phyloP scores from a whole-genome alignment of 768 basidiomycete genomes.

The Lenzites betulinus region DNA sequence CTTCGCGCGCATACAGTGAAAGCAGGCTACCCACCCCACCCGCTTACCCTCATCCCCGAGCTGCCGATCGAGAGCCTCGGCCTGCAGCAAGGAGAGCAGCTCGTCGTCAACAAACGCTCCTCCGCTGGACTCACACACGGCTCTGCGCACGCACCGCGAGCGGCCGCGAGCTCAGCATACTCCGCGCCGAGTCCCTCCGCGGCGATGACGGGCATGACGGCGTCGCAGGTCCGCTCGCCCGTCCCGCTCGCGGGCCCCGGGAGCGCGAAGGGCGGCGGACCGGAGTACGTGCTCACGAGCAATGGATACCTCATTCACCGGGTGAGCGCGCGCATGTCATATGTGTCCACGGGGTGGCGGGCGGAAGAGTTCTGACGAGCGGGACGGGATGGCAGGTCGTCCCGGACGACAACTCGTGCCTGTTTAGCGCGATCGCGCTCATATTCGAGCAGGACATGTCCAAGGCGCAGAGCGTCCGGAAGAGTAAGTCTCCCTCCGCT shows the following conservation, averaged over 20 bases:
- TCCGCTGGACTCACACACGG: slow-evolving; percentile 16
- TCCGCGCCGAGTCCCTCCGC: slow-evolving; percentile 27
- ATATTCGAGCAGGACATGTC: slow-evolving; percentile 81
- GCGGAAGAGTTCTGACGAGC: neutral
- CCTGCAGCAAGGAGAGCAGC: slow-evolving; percentile 77
- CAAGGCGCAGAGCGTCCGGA: slow-evolving; percentile 70
- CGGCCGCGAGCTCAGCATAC: slow-evolving; percentile 9
- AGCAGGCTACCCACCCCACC: slow-evolving; percentile 81
- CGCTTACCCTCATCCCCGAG: slow-evolving; percentile 71
- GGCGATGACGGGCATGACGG: slow-evolving; percentile 27
- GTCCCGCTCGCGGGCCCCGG: slow-evolving; percentile 24
- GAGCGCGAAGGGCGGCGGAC: slow-evolving; percentile 38
- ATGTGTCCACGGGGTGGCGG: neutral
- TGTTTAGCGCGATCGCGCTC: slow-evolving; percentile 86
- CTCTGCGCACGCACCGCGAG: neutral
- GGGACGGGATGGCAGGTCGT: slow-evolving; percentile 54
- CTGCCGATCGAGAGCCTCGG: slow-evolving; percentile 78
- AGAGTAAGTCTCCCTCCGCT: slow-evolving; percentile 51
- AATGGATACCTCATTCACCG: slow-evolving; percentile 69
- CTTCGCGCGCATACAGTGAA: slow-evolving; percentile 52
- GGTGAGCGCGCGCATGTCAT: slow-evolving; percentile 41
- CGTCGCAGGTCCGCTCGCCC: slow-evolving; percentile 25
- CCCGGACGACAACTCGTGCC: slow-evolving; percentile 97
- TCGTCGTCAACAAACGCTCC: slow-evolving; percentile 66
- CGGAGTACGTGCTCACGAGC: slow-evolving; percentile 60